These are phyloP conservation scores for Phaeolepiota aurea DNA, from an alignment of 768 basidiomycete species.

Conservation along the genomic window DNA sequence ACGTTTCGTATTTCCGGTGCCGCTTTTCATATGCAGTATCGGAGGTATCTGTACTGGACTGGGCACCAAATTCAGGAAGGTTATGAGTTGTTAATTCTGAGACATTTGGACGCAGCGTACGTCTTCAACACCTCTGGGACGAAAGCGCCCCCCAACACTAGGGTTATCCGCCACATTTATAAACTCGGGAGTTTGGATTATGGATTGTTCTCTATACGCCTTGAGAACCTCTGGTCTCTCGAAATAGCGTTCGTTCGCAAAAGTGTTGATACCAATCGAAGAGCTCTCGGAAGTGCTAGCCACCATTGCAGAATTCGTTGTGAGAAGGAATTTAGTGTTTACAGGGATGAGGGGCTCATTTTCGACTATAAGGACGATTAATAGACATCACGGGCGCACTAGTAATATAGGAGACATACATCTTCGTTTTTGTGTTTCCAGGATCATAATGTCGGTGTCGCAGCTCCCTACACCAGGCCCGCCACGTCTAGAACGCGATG, in stretches of 20 bases:
- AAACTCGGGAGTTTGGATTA: conserved; percentile 77
- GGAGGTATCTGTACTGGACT: conserved; percentile 62
- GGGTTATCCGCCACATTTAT: conserved; percentile 36
- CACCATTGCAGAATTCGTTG: conserved; percentile 55
- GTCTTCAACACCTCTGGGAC: conserved; percentile 62
- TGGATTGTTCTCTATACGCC: conserved; percentile 57
- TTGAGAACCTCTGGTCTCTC: conserved; percentile 69
- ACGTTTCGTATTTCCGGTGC: conserved; percentile 79
- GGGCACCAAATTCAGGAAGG: conserved; percentile 5
- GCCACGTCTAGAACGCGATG: conserved; percentile 72
- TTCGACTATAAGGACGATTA: conserved; percentile 38
- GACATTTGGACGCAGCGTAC: conserved; percentile 33
- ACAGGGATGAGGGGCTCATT: conserved; percentile 65
- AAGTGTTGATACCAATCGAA: conserved; percentile 40
- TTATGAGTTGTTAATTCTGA: conserved; percentile 1
- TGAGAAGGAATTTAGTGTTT: conserved; percentile 59
- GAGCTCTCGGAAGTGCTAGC: conserved; percentile 30
- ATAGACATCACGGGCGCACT: not conserved
- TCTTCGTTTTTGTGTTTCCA: conserved; percentile 73
- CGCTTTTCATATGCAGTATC: conserved; percentile 77
- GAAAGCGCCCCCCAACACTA: conserved; percentile 58
- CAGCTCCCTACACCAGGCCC: conserved; percentile 75
- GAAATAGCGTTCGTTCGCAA: conserved; percentile 67
- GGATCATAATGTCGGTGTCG: conserved; percentile 76
- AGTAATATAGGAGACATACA: conserved; percentile 38